A percentile compares a stretch with the other conserved stretches of the same genome.
phyloP scores from a whole-genome alignment of 2,329 filamentous ascomycete species.

The Claviceps purpurea region DNA sequence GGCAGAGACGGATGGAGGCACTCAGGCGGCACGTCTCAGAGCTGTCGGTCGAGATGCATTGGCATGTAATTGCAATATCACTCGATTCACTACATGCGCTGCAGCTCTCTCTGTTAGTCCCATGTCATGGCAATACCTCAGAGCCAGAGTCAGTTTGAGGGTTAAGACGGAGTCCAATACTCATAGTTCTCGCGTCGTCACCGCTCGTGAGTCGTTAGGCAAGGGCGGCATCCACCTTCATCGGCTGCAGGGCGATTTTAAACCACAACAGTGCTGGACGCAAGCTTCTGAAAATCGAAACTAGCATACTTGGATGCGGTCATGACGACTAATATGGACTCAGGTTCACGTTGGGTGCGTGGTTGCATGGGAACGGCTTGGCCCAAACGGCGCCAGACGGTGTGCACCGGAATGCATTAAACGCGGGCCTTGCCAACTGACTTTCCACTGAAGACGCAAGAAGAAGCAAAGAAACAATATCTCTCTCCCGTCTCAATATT shows the following conservation, averaged over 20 bases:
- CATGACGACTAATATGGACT: background rate
- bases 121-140: background rate
- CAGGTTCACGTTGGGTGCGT: background rate
- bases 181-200: background rate
- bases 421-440: background rate
- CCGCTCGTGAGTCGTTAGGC: background rate
- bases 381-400: background rate
- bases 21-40: background rate
- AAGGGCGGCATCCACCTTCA: background rate
- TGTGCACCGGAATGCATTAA: background rate
- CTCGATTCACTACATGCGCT: background rate
- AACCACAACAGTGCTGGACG: background rate
- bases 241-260: background rate
- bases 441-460: too few species aligned
- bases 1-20: background rate
- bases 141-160: background rate
- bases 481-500: background rate
- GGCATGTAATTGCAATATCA: background rate
- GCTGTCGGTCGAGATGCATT: background rate
- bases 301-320: background rate
- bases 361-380: background rate
- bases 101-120: background rate
- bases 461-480: too few species aligned
- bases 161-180: background rate
- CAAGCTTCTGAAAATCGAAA: background rate